These are phyloP conservation scores for Pyrenopolyporus hunteri DNA, from an alignment of 495 filamentous ascomycete genomes.

Conservation along the genomic window DNA sequence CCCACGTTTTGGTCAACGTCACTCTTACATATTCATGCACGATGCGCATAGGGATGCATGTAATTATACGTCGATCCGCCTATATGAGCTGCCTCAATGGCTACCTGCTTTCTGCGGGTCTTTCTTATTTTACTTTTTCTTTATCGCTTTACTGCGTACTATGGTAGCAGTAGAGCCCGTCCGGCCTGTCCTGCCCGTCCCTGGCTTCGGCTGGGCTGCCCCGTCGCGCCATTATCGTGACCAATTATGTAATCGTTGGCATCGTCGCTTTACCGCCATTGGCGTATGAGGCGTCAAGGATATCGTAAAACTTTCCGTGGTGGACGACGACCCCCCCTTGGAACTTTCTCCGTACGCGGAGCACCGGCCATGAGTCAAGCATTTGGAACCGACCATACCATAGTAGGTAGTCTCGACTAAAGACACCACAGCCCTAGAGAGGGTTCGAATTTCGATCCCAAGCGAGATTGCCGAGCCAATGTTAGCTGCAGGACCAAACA, in stretches of 20 bases:
- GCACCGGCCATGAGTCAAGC: background rate
- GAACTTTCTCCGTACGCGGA: background rate
- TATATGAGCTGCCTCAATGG: constrained; percentile 13
- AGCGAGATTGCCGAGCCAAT: constrained; percentile 36
- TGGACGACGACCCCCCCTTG: background rate
- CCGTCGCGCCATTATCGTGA: constrained; percentile 8
- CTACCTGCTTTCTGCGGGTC: constrained; percentile 1
- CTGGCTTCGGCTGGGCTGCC: no score
- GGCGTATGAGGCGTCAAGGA: constrained; percentile 18
- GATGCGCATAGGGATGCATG: constrained; percentile 36
- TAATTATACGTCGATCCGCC: constrained; percentile 36
- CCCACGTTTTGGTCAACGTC: constrained; percentile 38
- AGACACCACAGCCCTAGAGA: constrained; percentile 7
- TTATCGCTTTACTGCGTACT: background rate
- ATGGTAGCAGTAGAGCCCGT: no score
- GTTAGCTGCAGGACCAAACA: constrained; percentile 14
- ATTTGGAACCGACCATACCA: background rate
- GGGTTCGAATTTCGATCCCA: constrained; percentile 13
- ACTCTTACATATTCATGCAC: constrained; percentile 38
- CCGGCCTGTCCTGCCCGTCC: no score
- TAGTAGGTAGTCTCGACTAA: background rate
- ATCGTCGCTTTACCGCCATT: constrained; percentile 14
- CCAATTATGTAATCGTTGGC: constrained; percentile 19
- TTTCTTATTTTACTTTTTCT: constrained; percentile 5
- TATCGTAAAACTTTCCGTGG: background rate